Conservation (phyloP, 1,284 basidiomycete species). For the Microbotryum intermedium region DNA sequence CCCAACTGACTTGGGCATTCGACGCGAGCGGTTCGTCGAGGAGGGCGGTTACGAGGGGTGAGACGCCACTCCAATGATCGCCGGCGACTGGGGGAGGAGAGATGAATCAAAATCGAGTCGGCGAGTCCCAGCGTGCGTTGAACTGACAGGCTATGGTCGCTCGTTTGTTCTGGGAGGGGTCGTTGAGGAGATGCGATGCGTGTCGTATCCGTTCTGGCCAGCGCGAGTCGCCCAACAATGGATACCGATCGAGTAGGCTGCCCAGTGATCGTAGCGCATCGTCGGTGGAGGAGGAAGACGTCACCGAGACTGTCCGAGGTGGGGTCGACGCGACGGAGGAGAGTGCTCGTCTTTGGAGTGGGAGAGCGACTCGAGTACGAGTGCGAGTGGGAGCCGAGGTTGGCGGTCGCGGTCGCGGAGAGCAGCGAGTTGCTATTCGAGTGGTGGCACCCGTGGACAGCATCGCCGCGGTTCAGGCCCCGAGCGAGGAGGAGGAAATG, state of each 20-base stretch:
- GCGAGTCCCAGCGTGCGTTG: too few species aligned
- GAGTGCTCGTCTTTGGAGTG: not conserved
- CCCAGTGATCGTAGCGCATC: slow-evolving; percentile 1
- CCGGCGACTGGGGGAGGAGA: slow-evolving; percentile 29
- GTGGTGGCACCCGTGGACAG: too few species aligned
- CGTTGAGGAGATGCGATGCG: not conserved
- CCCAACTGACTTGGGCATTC: slow-evolving; percentile 12
- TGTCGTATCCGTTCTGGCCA: slow-evolving; percentile 10
- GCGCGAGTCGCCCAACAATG: slow-evolving; percentile 4
- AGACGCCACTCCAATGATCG: slow-evolving; percentile 3
- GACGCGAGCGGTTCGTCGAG: slow-evolving; percentile 27
- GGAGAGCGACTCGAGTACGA: not conserved
- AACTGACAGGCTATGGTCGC: slow-evolving; percentile 8
- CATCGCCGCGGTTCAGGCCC: too few species aligned
- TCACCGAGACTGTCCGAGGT: not conserved
- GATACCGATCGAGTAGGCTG: slow-evolving; percentile 2
- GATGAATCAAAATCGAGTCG: too few species aligned
- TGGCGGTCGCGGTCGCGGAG: too few species aligned
- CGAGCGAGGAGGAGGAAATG: too few species aligned
- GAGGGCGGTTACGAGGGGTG: slow-evolving; percentile 10
- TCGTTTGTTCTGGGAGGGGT: not conserved
- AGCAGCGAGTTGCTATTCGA: too few species aligned
- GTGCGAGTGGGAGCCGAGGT: not conserved
- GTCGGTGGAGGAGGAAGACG: not conserved
- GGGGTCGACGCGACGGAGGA: not conserved